Evolutionary conservation across 2,329 filamentous ascomycete species (phyloP), one percentile per base, ranked within the genome.

Genomic region (Epichloe brachyelytri): DNA sequence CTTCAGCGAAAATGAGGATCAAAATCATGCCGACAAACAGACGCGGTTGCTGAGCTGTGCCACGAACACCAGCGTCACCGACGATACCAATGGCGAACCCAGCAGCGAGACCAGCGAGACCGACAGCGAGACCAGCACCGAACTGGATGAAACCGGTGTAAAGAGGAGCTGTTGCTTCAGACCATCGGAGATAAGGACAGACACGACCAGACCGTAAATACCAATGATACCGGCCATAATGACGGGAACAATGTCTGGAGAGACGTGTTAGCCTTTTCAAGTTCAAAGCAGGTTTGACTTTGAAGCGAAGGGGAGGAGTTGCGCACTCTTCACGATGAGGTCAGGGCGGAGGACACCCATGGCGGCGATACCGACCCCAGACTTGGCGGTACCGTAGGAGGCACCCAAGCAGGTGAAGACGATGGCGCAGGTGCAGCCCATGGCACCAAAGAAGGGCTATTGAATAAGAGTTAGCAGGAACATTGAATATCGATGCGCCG

Each of bases 141-240:
- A 91, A 80, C 70, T 91, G 87, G 63, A 91, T 87, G 74, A 91
- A 90, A 54, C 85, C 83, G 51, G 86, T 88, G 73, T 85, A 91
- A 55, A 93, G 78, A 54, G 86, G 55, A 85, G 72, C 58, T 80
- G 67, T 71, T 91, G 86, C 62, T 76, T 77, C 58, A 93, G 75
- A 62, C 81, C 82, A 68, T 88, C 86, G 65, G 87, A 89, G 66
- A 93, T 88, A 64, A 93, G 74, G 68, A 93, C 87, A 17, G 87
- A 90, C 55, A 91, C 86, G 72, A 93, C 87, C 59, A 93, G 80
- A 64, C 87, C 87, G 76, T 93, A 98, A 72, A 98, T 97, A 86
- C 88, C 93, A 74, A 98, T 97, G 74, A 98, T 98, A 97, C 93
- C 93, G 79, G 93, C 93, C 93, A 98, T 98, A 83, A 98, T 95